phyloP scores from a whole-genome alignment of 495 filamentous ascomycete species.

The Lophiotrema nucula region DNA sequence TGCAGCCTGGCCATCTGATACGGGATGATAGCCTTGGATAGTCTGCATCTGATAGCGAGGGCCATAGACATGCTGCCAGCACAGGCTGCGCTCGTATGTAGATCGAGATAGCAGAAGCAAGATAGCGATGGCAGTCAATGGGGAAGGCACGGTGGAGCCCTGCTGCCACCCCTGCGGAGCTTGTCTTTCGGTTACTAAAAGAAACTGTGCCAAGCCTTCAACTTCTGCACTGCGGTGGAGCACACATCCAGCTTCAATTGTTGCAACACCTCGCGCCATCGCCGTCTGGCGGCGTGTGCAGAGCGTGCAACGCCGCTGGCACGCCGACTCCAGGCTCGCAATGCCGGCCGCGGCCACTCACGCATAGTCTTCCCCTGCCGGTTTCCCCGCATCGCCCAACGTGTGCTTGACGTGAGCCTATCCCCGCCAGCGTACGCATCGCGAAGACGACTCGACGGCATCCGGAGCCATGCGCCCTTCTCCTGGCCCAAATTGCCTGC shows the following conservation, averaged over 20 bases:
- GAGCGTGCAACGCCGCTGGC: too few relatives aligned
- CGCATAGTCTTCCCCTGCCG: neutral
- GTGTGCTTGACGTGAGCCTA: neutral
- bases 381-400: conserved; percentile 9
- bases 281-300: neutral
- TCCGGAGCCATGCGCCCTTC: neutral
- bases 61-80: too few relatives aligned
- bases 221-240: too few relatives aligned
- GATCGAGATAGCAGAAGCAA: too few relatives aligned
- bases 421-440: conserved; percentile 8
- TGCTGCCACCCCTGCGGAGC: neutral
- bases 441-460: conserved; percentile 2
- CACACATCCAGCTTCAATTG: neutral
- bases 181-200: conserved; percentile 26
- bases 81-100: too few relatives aligned
- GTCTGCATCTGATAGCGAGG: too few relatives aligned
- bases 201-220: conserved; percentile 8
- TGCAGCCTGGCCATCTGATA: too few relatives aligned
- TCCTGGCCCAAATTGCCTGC: neutral
- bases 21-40: too few relatives aligned
- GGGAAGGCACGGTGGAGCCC: too few relatives aligned
- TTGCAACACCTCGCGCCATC: neutral
- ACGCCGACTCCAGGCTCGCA: too few relatives aligned
- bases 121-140: too few relatives aligned
- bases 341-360: neutral